Base-by-base conservation (phyloP, 1,139 yeast species). In the Scheffersomyces illinoinensis region DNA sequence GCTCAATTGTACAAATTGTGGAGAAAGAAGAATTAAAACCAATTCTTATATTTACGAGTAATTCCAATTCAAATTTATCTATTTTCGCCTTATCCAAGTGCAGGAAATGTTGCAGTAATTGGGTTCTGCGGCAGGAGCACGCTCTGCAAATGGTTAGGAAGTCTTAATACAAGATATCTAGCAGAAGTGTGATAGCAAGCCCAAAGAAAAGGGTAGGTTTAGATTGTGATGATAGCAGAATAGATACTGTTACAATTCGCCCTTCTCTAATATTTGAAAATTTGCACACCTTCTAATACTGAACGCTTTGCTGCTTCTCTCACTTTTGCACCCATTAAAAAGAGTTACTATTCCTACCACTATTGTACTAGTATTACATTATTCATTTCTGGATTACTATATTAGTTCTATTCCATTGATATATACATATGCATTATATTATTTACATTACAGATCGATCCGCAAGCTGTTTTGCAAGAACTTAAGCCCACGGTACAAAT, bases 401-500 rank as follows among this genome's bases (percentile, higher is more conserved):
- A 48, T 24, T 48, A 46, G 55, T 23, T 33, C 50, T 54, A 58
- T 43, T 58, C 51, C 54, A 66, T 57, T 33, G 7, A 48, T 51
- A 24, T 47, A 46, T 21, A 64, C 63, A 23, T 62, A 20, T 21
- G 17, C 18, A 20, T 5, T 48, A 17, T 17, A 48, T 17, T 48
- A 48, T 48, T 48, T 48, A 48, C 51, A 24, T 48, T 48, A 48
- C n/a, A 26, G 51, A 7, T 48, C 51, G 21, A 48, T 48, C 26
- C 24, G 51, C 26, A 48, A 17, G 18, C 24, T 48, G 6, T 24
- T 21, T n/a, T 48, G 51, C 19, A 48, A 48, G 24, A 24, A 53
- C 48, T 58, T 54, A 53, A 68, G 58, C 52, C 64, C 71, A 43
- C 60, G 57, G 60, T 75, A 77, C 57, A 80, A 68, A 55, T 67